A percentile compares a stretch with the other conserved stretches of the same genome.
Conservation (phyloP, 2,329 filamentous ascomycete genomes). For the Capronia americana region DNA sequence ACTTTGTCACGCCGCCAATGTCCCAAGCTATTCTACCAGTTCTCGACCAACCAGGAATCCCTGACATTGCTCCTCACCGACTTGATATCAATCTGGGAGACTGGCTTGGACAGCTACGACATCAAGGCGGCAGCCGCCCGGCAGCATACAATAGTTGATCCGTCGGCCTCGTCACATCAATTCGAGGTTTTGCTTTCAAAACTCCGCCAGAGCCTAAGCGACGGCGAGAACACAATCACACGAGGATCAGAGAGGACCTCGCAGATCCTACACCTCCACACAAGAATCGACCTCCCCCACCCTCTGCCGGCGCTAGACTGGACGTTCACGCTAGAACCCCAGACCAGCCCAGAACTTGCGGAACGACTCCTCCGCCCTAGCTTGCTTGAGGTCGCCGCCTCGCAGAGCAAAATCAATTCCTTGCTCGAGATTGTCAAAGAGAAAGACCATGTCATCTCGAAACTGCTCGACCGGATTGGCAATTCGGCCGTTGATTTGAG, state of each 20-base stretch:
- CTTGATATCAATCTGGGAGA: constrained; percentile 64
- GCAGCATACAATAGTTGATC: constrained; percentile 64
- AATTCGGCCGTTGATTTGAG: constrained; percentile 61
- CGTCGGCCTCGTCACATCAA: constrained; percentile 63
- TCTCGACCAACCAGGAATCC: constrained; percentile 44
- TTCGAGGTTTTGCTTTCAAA: constrained; percentile 63
- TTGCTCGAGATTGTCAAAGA: constrained; percentile 59
- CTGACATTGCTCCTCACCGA: constrained; percentile 65
- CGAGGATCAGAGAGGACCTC: constrained; percentile 39
- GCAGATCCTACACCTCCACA: constrained; percentile 53
- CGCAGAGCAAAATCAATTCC: constrained; percentile 55
- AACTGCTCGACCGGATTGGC: constrained; percentile 65
- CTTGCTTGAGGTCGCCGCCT: constrained; percentile 55
- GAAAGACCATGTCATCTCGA: constrained; percentile 66
- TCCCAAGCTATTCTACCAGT: constrained; percentile 51
- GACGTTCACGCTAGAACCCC: constrained; percentile 55
- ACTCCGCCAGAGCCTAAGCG: constrained; percentile 56
- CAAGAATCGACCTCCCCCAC: constrained; percentile 58
- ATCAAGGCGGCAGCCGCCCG: constrained; percentile 58
- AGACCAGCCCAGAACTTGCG: constrained; percentile 51
- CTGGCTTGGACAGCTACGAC: constrained; percentile 53
- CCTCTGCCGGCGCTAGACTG: constrained; percentile 62
- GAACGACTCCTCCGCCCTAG: constrained; percentile 61
- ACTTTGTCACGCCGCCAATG: constrained; percentile 38
- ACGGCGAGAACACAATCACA: constrained; percentile 39